Evolutionary conservation across 768 basidiomycete species (phyloP), one percentile per base, ranked within the genome.

Genomic region (Phaffia tasmanica): DNA sequence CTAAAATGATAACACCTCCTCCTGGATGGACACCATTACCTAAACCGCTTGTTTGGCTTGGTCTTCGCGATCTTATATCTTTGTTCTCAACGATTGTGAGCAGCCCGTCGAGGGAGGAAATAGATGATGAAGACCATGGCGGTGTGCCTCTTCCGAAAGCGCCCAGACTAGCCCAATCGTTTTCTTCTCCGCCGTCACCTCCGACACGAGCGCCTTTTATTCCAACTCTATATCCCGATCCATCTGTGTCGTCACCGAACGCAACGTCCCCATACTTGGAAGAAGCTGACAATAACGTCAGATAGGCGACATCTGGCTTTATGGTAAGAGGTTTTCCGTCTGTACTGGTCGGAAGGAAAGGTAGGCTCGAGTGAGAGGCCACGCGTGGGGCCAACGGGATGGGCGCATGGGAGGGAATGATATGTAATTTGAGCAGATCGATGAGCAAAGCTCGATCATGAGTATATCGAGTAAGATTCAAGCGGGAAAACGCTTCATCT

Each of bases 1-100:
- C 89, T 67, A 98, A 87, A 76, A 86, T 82, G 67, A 97, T 81
- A 49, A 97, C 89, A 3, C 94, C 94, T 0, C 93, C 94, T 0
- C 83, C 84, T 47, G 86, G 84, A 16, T 87, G 87, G 55, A 86
- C 84, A 55, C 88, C 84, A 50, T 67, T 67, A 11, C 57, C 47
- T 2, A 54, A 19, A 51, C 88, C 89, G 85, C 85, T 87, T 56
- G 82, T 79, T 30, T 85, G 74, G 23, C 88, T 57, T 79, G 81
- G 30, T 84, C 83, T 42, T 42, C 35, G 35, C 4, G 35, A 42
- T 11, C 35, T 42, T 42, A 42, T 42, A 42, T 42, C 35, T 42
- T 11, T 42, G 11, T 42, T 42, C 85, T 51, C 84, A 84, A 78
- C 86, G 23, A 23, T 6, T 11, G 27, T 8, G 32, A 19, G 11